Conservation (phyloP, 306 rosid genomes). For the Datisca glomerata region DNA sequence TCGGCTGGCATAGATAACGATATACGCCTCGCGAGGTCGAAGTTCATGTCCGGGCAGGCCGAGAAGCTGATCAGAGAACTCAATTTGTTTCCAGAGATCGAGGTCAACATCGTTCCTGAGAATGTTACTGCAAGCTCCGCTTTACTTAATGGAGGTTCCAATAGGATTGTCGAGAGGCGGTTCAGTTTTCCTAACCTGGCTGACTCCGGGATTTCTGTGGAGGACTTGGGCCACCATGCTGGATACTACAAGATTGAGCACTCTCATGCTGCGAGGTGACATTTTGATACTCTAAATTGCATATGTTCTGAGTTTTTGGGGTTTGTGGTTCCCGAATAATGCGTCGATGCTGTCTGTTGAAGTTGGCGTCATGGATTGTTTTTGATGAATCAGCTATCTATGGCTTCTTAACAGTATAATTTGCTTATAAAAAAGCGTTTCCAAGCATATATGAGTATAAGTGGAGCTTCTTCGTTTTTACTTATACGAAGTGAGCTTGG, state of each 20-base stretch:
- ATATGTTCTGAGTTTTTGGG: too few species aligned
- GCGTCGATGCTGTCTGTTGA: too few species aligned
- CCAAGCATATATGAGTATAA: too few species aligned
- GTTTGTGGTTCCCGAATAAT: too few species aligned
- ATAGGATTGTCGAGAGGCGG: conserved; percentile 58
- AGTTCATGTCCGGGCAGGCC: conserved; percentile 31
- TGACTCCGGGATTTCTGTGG: conserved; percentile 34
- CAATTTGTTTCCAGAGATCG: conserved; percentile 55
- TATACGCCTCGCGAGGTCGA: conserved; percentile 14
- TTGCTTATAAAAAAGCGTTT: too few species aligned
- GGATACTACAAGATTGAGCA: conserved; percentile 75
- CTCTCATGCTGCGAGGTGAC: conserved; percentile 64
- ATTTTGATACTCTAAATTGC: not conserved
- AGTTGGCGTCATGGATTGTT: too few species aligned
- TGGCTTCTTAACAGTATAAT: too few species aligned
- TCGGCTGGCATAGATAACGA: conserved; percentile 14
- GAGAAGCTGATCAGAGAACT: conserved; percentile 46
- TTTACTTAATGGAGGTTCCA: not conserved
- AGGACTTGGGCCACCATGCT: conserved; percentile 84
- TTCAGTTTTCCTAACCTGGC: conserved; percentile 44
- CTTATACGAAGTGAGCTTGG: too few species aligned
- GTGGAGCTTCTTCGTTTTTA: too few species aligned
- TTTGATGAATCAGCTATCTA: too few species aligned
- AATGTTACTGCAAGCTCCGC: conserved; percentile 5
- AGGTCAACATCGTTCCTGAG: conserved; percentile 43